A percentile compares a stretch with the other conserved stretches of the same genome.
These are phyloP conservation scores for Kodamaea fungicola DNA, from an alignment of 1,139 yeast genomes.

Conservation along the genomic window DNA sequence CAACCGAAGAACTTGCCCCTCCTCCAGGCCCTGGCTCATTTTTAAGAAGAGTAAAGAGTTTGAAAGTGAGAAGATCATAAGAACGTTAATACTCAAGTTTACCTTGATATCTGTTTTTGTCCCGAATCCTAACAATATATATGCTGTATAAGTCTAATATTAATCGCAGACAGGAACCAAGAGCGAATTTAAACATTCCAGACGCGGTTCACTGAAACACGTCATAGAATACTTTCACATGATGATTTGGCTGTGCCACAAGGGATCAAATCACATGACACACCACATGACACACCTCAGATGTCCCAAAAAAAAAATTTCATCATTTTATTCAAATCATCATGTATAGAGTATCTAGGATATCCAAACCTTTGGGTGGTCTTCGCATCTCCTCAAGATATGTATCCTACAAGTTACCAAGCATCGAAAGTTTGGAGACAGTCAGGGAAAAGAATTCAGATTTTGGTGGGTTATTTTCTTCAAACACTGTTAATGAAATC, in stretches of 20 bases:
- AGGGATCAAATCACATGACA: neutral
- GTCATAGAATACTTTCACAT: no score
- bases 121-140: neutral
- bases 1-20: conserved; percentile 12
- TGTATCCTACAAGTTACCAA: conserved; percentile 29
- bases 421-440: conserved; percentile 30
- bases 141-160: neutral
- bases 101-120: neutral
- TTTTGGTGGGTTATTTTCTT: conserved; percentile 54
- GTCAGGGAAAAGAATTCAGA: conserved; percentile 31
- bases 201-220: no score
- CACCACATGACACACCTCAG: neutral
- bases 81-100: neutral
- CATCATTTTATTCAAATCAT: conserved; percentile 1
- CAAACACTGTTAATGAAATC: conserved; percentile 49
- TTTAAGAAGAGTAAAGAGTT: conserved; percentile 81
- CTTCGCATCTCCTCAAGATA: conserved; percentile 11
- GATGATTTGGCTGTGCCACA: neutral
- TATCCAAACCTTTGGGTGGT: conserved; percentile 4
- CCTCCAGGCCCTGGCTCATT: conserved; percentile 34
- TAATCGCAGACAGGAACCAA: no score
- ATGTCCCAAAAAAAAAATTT: neutral
- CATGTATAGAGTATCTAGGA: conserved; percentile 12
- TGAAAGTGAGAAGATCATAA: conserved; percentile 58
- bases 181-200: no score